Percentiles rank a stretch among this genome's conserved stretches.
Conservation (phyloP, 257 asterid genomes). For the Linaria vulgaris region DNA sequence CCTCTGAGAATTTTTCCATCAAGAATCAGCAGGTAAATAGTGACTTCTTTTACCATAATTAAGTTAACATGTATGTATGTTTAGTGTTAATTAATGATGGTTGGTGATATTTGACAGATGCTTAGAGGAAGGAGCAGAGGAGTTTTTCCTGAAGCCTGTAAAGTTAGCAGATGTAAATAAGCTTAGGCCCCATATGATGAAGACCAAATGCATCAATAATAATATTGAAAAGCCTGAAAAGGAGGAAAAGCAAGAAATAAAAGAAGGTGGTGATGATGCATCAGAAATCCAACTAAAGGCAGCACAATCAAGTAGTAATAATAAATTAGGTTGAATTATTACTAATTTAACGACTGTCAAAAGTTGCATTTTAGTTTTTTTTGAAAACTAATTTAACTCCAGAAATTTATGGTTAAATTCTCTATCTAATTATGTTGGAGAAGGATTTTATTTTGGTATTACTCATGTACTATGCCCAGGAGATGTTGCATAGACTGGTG, state of each 20-base stretch:
- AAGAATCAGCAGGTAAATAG: constrained; percentile 75
- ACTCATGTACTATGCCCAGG: too few relatives aligned
- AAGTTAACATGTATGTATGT: not conserved
- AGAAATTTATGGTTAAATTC: too few relatives aligned
- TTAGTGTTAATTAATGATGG: not conserved
- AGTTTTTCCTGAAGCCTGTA: constrained; percentile 88
- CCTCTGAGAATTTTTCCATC: constrained; percentile 97
- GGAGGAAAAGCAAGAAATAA: constrained; percentile 30
- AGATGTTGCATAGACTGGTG: too few relatives aligned
- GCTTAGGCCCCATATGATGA: constrained; percentile 81
- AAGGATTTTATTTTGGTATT: too few relatives aligned
- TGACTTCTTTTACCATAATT: not conserved
- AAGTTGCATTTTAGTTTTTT: too few relatives aligned
- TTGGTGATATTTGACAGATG: constrained; percentile 58
- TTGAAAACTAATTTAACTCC: too few relatives aligned
- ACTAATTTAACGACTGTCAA: too few relatives aligned
- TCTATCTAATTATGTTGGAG: too few relatives aligned
- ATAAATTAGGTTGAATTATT: too few relatives aligned
- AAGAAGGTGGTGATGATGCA: constrained; percentile 14
- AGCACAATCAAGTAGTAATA: constrained; percentile 24
- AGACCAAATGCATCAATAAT: constrained; percentile 40
- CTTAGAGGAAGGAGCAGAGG: constrained; percentile 94
- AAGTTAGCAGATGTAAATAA: constrained; percentile 77
- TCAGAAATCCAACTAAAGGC: constrained; percentile 17
- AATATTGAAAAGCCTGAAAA: constrained; percentile 32